These are phyloP conservation scores for Neopestalotiopsis rosae DNA, from an alignment of 2,329 filamentous ascomycete species.

Conservation along the genomic window DNA sequence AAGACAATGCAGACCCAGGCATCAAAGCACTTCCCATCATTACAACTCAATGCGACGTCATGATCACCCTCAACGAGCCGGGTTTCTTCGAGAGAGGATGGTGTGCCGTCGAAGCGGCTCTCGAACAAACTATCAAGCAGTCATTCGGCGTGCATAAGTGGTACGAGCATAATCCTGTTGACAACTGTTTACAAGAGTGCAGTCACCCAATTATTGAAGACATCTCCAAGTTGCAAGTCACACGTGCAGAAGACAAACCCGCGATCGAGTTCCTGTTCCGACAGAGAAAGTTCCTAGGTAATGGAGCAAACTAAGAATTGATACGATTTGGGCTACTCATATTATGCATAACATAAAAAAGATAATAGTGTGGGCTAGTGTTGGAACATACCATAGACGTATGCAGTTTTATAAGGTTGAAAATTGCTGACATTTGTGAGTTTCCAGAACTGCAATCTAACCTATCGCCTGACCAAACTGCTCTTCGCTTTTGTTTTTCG, in stretches of 20 bases:
- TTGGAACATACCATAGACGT: no score
- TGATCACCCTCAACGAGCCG: constrained; percentile 3
- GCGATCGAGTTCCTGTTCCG: constrained; percentile 8
- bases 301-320: neutral
- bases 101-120: constrained; percentile 6
- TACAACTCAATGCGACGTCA: neutral
- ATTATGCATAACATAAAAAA: no score
- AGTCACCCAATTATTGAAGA: neutral
- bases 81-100: constrained; percentile 12
- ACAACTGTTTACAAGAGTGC: neutral
- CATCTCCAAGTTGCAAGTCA: constrained; percentile 2
- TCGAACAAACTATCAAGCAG: neutral
- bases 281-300: constrained; percentile 4
- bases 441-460: no score
- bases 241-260: neutral
- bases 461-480: no score
- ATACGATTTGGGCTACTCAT: no score
- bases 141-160: constrained; percentile 7
- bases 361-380: no score
- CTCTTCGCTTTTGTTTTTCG: no score
- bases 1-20: neutral
- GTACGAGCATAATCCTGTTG: neutral
- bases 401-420: no score
- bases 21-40: constrained; percentile 10
- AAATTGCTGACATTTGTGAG: no score